Evolutionary conservation across 177 flowering plant genomes (phyloP), one percentile per base, ranked within the genome.

Genomic region (Vitis hybrid): DNA sequence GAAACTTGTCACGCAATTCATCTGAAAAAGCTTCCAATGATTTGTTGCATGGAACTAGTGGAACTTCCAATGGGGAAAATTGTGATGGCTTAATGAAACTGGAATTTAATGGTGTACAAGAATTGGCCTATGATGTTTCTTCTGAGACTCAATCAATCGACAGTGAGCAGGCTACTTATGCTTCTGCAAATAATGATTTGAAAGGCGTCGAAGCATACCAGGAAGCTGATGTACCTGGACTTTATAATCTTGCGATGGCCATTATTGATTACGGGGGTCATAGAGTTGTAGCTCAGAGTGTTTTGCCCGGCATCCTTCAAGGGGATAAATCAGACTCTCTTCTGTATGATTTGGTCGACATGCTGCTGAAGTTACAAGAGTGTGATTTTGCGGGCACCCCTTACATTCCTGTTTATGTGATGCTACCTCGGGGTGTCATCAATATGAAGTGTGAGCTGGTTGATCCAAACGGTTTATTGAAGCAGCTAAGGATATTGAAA

Each of bases 101-200:
- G n/a, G n/a, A n/a, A n/a, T n/a, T n/a, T n/a, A n/a, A n/a, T n/a
- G n/a, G n/a, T n/a, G n/a, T n/a, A 18, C 18, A n/a, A n/a, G n/a
- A n/a, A n/a, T n/a, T n/a, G n/a, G n/a, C n/a, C n/a, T n/a, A n/a
- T n/a, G n/a, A n/a, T n/a, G n/a, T n/a, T n/a, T n/a, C n/a, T n/a
- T n/a, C n/a, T n/a, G n/a, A n/a, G n/a, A n/a, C n/a, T n/a, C n/a
- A n/a, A n/a, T n/a, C n/a, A n/a, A n/a, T n/a, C n/a, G n/a, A n/a
- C n/a, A n/a, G 86, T 81, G 98, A 93, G 82, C 98, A 96, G 75
- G 99, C 99, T 6, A 93, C 99, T 14, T 93, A 92, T 83, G 98
- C 98, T 62, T 93, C 98, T 78, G 98, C 99, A 73, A 96, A 96
- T 75, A 96, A 96, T 88, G 99, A 96, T 75, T 82, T 96, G 75